A percentile compares a stretch with the other conserved stretches of the same genome.
phyloP scores from a whole-genome alignment of 1,284 basidiomycete species.

The Xanthoconium separans region DNA sequence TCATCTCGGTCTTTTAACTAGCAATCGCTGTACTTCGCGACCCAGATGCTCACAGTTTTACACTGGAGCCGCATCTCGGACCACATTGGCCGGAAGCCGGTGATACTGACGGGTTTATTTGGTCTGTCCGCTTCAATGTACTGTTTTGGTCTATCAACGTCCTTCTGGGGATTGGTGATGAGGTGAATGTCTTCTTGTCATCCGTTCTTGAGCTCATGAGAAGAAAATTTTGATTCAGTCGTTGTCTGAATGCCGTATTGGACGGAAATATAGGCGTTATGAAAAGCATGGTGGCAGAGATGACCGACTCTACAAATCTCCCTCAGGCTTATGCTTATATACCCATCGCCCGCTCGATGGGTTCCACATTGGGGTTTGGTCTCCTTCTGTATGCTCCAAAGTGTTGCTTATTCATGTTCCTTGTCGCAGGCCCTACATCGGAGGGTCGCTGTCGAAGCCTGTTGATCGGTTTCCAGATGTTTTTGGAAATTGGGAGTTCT shows the following conservation, averaged over 20 bases:
- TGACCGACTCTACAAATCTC: constrained; percentile 72
- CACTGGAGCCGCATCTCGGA: constrained; percentile 57
- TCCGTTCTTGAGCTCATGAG: background rate
- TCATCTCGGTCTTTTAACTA: constrained; percentile 16
- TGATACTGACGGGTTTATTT: constrained; percentile 47
- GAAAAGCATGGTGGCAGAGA: constrained; percentile 71
- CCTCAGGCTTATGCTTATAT: constrained; percentile 67
- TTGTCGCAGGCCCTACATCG: constrained; percentile 59
- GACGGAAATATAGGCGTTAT: constrained; percentile 62
- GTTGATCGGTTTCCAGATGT: constrained; percentile 64
- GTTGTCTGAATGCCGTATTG: constrained; percentile 51
- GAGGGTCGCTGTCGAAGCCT: constrained; percentile 65
- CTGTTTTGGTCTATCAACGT: constrained; percentile 51
- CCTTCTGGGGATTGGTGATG: constrained; percentile 47
- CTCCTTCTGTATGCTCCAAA: background rate
- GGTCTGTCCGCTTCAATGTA: constrained; percentile 53
- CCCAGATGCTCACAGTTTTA: constrained; percentile 52
- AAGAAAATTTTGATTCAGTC: no score
- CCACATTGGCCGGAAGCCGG: constrained; percentile 50
- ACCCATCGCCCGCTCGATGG: constrained; percentile 58
- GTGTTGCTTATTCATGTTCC: constrained; percentile 22
- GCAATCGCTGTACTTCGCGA: constrained; percentile 56
- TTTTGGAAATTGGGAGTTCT: constrained; percentile 62
- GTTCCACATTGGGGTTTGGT: constrained; percentile 47
- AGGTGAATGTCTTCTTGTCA: constrained; percentile 30